Evolutionary conservation across 2,329 filamentous ascomycete genomes (phyloP).

Genomic region (Aschersonia sp.): DNA sequence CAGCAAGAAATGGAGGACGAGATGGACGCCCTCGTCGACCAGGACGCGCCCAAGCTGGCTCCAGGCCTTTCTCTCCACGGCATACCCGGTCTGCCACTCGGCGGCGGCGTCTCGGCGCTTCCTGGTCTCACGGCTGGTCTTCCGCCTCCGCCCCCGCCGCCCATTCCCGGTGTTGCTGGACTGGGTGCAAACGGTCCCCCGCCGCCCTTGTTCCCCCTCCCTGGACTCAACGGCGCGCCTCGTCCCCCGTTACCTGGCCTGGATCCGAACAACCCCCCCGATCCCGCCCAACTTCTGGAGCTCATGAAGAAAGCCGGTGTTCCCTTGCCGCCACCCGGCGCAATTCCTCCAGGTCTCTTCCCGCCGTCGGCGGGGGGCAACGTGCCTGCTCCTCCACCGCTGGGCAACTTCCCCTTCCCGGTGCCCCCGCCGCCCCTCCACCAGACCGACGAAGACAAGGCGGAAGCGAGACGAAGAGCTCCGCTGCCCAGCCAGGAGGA

Average conservation of each 20-base stretch:
- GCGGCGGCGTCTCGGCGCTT: slow-evolving; percentile 15
- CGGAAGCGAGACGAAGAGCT: slow-evolving; percentile 35
- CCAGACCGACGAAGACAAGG: slow-evolving; percentile 16
- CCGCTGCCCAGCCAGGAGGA: slow-evolving; percentile 76
- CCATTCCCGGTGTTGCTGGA: slow-evolving; percentile 38
- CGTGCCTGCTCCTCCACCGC: slow-evolving; percentile 15
- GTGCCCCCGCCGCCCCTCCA: slow-evolving; percentile 25
- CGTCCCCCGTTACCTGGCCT: slow-evolving; percentile 38
- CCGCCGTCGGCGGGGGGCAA: slow-evolving; percentile 20
- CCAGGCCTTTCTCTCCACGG: slow-evolving; percentile 35
- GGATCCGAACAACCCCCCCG: slow-evolving; percentile 44
- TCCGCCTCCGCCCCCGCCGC: slow-evolving; percentile 19
- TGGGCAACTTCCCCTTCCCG: slow-evolving; percentile 17
- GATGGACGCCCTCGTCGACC: slow-evolving; percentile 80
- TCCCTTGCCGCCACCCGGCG: slow-evolving; percentile 39
- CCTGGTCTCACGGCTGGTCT: slow-evolving; percentile 28
- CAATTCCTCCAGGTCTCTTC: slow-evolving; percentile 28
- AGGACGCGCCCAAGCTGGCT: slow-evolving; percentile 48
- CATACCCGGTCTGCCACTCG: slow-evolving; percentile 44
- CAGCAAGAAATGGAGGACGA: slow-evolving; percentile 90
- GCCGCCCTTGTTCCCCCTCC: slow-evolving; percentile 39
- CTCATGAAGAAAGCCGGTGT: slow-evolving; percentile 52
- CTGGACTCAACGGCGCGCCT: slow-evolving; percentile 29
- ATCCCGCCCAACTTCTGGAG: slow-evolving; percentile 45
- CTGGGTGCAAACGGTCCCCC: slow-evolving; percentile 22